Base-by-base conservation (phyloP, 2,329 filamentous ascomycete genomes). In the Exophiala spinifera region DNA sequence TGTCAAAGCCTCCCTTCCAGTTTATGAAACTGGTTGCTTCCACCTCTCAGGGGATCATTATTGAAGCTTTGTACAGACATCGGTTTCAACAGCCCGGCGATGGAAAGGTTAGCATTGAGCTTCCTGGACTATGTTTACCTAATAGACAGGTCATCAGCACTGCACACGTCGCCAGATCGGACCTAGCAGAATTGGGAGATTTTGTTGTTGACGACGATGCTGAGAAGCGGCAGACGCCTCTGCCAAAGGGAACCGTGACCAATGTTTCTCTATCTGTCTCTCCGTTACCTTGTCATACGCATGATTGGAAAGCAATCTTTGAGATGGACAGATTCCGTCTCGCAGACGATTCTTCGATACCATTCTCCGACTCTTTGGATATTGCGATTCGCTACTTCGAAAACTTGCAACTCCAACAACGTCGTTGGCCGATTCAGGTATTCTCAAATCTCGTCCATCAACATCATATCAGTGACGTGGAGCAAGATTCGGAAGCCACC, bases 1-100 rank as follows among this genome's bases (percentile, higher is more conserved):
- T 33, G 31, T 14, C 19, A 8, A 28, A 23, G 13, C 14, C 11
- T 8, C 10, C 28, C 13, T 37, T 17, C 17, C 46, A 49, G 36
- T 19, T 49, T 47, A 28, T 52, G 37, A 55, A 55, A 43, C 45
- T 58, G 17, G 31, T 52, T 31, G 51, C 49, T 5, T 46, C 14
- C 33, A 49, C 46, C 4, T 34, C 3, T 8, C 34, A 51, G 15
- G 56, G 56, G 6, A 45, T 20, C 13, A 40, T 58, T n/a, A 39
- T 55, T 15, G 56, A 58, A 28, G 52, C 51, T 2, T 20, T 52
- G 19, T 58, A 58, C 28, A 55, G 51, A 33, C 37, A 55, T 47
- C 13, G 20, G 19, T n/a, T 57, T n/a, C 17, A 34, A 8, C 14
- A 43, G 11, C 36, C 36, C 15, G 17, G 7, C 6, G n/a, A 14